phyloP scores from a whole-genome alignment of 768 basidiomycete genomes.

The Suillus luteus region DNA sequence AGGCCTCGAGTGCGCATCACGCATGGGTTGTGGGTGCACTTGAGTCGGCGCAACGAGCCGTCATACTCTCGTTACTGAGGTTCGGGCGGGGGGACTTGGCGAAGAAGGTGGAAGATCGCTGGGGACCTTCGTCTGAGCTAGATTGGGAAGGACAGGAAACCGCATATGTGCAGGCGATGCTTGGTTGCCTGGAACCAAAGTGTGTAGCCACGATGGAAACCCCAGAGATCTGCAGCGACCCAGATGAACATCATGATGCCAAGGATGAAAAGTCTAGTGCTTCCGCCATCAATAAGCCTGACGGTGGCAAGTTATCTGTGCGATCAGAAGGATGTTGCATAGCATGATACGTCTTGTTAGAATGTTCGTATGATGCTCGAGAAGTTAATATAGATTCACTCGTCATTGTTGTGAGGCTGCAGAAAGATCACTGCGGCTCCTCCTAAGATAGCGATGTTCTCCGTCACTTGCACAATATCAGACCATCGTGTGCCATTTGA shows the following conservation, averaged over 20 bases:
- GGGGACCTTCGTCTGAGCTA: constrained; percentile 1
- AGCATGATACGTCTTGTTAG: background rate
- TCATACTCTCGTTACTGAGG: constrained; percentile 7
- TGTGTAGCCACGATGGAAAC: background rate
- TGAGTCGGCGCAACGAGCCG: constrained; percentile 4
- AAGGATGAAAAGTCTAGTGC: background rate
- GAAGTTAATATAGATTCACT: background rate
- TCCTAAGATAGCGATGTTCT: background rate
- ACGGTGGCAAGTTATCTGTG: no score
- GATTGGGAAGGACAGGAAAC: constrained; percentile 4
- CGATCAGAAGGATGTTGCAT: background rate
- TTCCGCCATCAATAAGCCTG: background rate
- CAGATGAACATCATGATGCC: background rate
- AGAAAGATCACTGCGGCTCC: background rate
- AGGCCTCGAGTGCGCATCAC: constrained; percentile 5
- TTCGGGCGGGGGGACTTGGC: constrained; percentile 4
- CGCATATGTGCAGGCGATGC: background rate
- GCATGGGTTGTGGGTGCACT: constrained; percentile 4
- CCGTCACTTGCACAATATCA: background rate
- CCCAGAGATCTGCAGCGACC: background rate
- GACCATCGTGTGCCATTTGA: no score
- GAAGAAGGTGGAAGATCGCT: constrained; percentile 7
- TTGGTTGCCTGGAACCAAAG: background rate
- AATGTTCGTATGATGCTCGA: background rate
- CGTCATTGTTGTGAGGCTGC: background rate